phyloP scores from a whole-genome alignment of 2,329 filamentous ascomycete species.

The Neofusicoccum kwambonambiense region DNA sequence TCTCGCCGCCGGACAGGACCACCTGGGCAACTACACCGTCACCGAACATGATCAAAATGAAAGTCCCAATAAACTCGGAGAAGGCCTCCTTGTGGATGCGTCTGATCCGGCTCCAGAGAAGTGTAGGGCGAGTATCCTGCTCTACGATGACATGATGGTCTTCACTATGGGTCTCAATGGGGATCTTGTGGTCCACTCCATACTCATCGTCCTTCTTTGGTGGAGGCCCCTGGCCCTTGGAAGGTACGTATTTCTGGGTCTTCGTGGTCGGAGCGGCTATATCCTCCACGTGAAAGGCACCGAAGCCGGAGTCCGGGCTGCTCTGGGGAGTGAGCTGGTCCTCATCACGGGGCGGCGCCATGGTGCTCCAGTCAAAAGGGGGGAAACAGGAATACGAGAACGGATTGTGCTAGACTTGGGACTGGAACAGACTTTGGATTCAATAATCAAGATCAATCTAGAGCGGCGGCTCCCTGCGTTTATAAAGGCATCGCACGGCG shows the following conservation, averaged over 20 bases:
- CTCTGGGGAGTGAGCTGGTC: not conserved
- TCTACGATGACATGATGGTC: not conserved
- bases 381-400: not conserved
- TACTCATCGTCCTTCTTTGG: not conserved
- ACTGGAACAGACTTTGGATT: not conserved
- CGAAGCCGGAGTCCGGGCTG: constrained; percentile 6
- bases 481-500: constrained; percentile 1
- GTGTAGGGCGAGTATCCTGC: not conserved
- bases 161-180: constrained; percentile 1
- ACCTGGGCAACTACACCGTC: constrained; percentile 72
- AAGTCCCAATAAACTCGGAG: constrained; percentile 67
- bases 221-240: not conserved
- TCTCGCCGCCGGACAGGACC: constrained; percentile 43
- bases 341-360: not conserved
- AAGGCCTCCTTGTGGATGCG: constrained; percentile 54
- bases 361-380: not conserved
- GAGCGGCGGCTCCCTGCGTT: not conserved
- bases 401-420: not conserved
- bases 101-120: constrained; percentile 37
- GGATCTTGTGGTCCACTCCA: constrained; percentile 9
- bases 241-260: not conserved
- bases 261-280: not conserved
- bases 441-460: constrained; percentile 2
- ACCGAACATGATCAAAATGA: constrained; percentile 68
- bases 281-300: constrained; percentile 1